Base-by-base conservation (phyloP, 2,329 filamentous ascomycete species). In the Pestalotiopsis sp. region DNA sequence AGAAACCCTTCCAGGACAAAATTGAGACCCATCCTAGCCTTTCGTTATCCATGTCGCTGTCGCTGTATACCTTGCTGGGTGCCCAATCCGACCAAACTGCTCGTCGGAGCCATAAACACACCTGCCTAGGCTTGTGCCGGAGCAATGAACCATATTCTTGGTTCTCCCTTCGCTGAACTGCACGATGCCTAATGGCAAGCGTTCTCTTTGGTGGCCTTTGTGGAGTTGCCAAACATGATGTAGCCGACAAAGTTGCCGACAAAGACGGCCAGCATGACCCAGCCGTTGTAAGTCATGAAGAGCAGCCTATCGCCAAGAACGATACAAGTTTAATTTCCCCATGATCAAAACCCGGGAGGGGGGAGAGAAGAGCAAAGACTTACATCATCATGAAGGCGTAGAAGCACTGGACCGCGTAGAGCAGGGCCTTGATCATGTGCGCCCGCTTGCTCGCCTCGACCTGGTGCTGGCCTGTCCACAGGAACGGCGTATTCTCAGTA, bases 211-310 rank as follows among this genome's bases (percentile, higher is more conserved):
- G 91, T 91, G 7, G 91, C 88, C 65, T 89, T 86, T 1, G 89
- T 89, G 66, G 85, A 84, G 67, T 89, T 87, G 17, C 93, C 92
- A 81, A 98, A 99, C 58, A 91, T 74, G 69, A 97, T 78, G 77
- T 97, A 98, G 57, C 96, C 96, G 58, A 97, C 80, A 72, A 97
- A 97, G 0, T 95, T 94, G 17, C 96, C 96, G 10, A 97, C 83
- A 0, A 92, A 92, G 17, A 98, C 94, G 3, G 95, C 88, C 72
- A 97, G 81, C 96, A 99, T 99, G 73, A 99, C 90, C 91, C 93
- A 97, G 67, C 96, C 96, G 76, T 99, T 99, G 82, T 99, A 99
- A n/a, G 96, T 99, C 96, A 99, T 99, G 81, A 99, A 99, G 24
- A 99, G 82, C 69, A 99, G 85, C 96, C 95, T 98, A 24, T 24